These are phyloP conservation scores for Cyathus striatus DNA, from an alignment of 768 basidiomycete genomes.

Conservation along the genomic window DNA sequence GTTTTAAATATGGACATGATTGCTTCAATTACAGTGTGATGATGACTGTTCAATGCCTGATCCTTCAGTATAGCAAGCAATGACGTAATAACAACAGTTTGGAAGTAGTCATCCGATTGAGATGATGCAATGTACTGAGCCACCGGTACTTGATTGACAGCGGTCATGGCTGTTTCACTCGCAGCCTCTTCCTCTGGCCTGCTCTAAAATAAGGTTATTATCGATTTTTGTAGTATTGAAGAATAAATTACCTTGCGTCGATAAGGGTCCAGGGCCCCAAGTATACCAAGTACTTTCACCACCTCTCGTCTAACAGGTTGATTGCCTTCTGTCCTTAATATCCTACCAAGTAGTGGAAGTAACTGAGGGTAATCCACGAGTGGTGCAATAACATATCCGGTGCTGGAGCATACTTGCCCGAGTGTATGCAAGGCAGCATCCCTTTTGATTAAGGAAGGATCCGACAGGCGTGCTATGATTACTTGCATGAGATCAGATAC, in stretches of 20 bases:
- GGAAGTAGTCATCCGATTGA: conserved; percentile 92
- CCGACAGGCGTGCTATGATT: conserved; percentile 84
- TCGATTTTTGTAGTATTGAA: neutral
- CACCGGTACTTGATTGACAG: conserved; percentile 65
- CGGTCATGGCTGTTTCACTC: conserved; percentile 52
- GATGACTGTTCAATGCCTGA: conserved; percentile 77
- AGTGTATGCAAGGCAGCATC: conserved; percentile 93
- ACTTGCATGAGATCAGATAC: conserved; percentile 87
- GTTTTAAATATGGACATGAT: conserved; percentile 99
- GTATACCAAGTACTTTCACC: conserved; percentile 90
- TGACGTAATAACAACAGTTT: conserved; percentile 89
- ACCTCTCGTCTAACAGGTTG: conserved; percentile 78
- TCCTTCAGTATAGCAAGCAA: conserved; percentile 87
- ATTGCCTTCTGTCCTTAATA: conserved; percentile 77
- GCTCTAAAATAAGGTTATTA: conserved; percentile 34
- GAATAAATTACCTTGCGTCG: conserved; percentile 66
- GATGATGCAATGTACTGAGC: conserved; percentile 55
- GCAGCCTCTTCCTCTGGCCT: conserved; percentile 62
- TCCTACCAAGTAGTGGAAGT: conserved; percentile 77
- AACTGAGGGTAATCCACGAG: conserved; percentile 89
- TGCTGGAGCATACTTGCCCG: conserved; percentile 93
- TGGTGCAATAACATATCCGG: conserved; percentile 90
- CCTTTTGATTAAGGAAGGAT: conserved; percentile 82
- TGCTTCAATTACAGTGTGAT: conserved; percentile 93
- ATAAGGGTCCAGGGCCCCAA: conserved; percentile 96